Evolutionary conservation across 2,329 filamentous ascomycete genomes (phyloP).

Genomic region (Fusarium domesticum): DNA sequence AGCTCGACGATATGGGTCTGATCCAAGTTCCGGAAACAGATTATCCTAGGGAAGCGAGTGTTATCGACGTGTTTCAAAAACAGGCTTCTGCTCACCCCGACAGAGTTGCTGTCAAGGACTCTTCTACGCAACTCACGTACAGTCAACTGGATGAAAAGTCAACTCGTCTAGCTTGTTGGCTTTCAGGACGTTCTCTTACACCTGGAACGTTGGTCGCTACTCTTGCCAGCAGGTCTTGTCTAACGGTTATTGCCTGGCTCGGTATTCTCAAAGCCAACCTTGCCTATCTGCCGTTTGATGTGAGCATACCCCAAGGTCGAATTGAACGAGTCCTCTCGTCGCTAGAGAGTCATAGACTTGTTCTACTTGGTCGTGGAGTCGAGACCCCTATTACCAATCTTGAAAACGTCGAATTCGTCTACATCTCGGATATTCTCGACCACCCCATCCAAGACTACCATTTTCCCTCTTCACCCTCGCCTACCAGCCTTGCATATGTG

Average conservation of each 20-base stretch:
- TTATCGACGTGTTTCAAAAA: not conserved
- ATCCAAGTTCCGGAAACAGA: constrained; percentile 10
- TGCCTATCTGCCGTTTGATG: constrained; percentile 28
- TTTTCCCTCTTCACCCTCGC: not conserved
- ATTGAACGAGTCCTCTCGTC: constrained; percentile 19
- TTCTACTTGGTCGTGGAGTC: constrained; percentile 11
- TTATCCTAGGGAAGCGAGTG: constrained; percentile 16
- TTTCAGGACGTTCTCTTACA: constrained; percentile 3
- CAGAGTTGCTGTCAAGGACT: not conserved
- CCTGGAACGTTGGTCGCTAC: constrained; percentile 21
- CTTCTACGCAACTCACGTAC: constrained; percentile 14
- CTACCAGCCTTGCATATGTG: constrained; percentile 18
- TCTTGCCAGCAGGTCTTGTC: constrained; percentile 15
- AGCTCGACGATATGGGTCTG: constrained; percentile 16
- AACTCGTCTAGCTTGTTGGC: constrained; percentile 15
- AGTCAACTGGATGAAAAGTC: constrained; percentile 15
- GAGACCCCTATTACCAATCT: not conserved
- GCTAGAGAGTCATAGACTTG: constrained; percentile 6
- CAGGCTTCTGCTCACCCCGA: not conserved
- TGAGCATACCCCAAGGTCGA: constrained; percentile 14
- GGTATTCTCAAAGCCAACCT: constrained; percentile 28
- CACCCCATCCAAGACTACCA: not conserved
- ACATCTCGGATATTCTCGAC: not conserved
- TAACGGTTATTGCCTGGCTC: constrained; percentile 22
- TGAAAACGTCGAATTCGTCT: not conserved